Evolutionary conservation across 768 basidiomycete genomes (phyloP).

Genomic region (Serendipita sp.): DNA sequence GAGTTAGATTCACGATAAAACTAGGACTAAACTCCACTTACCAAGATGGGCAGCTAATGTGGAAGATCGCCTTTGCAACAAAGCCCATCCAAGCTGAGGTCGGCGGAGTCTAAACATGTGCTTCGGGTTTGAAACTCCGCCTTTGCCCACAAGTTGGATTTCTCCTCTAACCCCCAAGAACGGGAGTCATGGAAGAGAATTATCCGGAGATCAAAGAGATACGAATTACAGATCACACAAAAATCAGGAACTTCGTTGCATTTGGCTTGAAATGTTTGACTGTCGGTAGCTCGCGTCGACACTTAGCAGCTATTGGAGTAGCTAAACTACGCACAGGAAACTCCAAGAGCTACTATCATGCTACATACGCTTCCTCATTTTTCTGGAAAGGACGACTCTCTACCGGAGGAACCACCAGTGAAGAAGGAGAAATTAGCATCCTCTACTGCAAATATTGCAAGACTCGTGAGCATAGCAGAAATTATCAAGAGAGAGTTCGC

Average conservation of each 20-base stretch:
- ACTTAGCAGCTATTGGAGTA: background rate
- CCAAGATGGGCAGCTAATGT: constrained; percentile 1
- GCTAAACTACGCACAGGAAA: background rate
- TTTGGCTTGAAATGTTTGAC: background rate
- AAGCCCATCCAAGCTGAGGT: background rate
- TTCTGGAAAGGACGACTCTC: too few species aligned
- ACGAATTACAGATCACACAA: background rate
- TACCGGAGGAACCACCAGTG: background rate
- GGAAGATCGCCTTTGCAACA: background rate
- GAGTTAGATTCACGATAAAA: background rate
- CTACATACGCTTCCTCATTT: background rate
- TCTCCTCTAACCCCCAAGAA: background rate
- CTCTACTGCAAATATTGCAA: constrained; percentile 28
- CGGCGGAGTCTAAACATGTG: background rate
- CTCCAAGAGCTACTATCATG: background rate
- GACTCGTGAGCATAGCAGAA: constrained; percentile 62
- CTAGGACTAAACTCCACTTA: background rate
- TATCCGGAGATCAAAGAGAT: background rate
- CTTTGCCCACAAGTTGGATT: background rate
- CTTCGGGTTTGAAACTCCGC: background rate
- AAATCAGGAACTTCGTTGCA: background rate
- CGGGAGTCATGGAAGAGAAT: background rate
- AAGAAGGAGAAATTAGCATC: constrained; percentile 11
- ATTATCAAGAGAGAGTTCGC: constrained; percentile 69
- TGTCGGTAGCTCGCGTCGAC: background rate